These are phyloP conservation scores for Otatea glauca DNA, from an alignment of 176 grass and related monocot species.

Conservation along the genomic window DNA sequence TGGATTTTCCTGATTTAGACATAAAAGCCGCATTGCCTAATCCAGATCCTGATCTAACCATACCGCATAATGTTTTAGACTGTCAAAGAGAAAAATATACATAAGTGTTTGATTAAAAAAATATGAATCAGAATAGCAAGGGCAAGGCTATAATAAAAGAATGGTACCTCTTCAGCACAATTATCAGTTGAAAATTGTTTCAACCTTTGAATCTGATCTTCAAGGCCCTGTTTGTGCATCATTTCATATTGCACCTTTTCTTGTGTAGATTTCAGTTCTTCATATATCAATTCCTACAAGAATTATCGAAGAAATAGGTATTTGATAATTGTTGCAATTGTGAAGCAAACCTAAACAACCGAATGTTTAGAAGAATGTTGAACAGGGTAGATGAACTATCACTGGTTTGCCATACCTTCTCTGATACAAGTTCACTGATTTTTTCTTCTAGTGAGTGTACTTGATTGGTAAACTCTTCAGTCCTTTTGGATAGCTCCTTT, in stretches of 20 bases:
- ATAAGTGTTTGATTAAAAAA: constrained; percentile 36
- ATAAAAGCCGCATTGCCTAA: constrained; percentile 45
- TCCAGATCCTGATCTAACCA: constrained; percentile 66
- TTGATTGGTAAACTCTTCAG: constrained; percentile 59
- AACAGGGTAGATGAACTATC: constrained; percentile 11
- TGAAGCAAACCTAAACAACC: constrained; percentile 18
- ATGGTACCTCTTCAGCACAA: constrained; percentile 64
- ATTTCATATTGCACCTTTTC: constrained; percentile 67
- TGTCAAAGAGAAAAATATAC: constrained; percentile 46
- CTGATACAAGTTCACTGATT: constrained; percentile 58
- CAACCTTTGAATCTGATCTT: constrained; percentile 74
- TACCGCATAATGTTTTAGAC: constrained; percentile 53
- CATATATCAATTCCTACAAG: constrained; percentile 59
- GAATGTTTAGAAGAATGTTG: constrained; percentile 35
- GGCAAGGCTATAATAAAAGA: constrained; percentile 24
- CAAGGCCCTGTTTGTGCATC: constrained; percentile 61
- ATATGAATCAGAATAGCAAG: constrained; percentile 24
- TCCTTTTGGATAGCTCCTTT: constrained; percentile 56
- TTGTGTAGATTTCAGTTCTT: constrained; percentile 72
- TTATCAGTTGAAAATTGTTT: constrained; percentile 59
- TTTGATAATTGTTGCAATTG: constrained; percentile 11
- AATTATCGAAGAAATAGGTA: constrained; percentile 42
- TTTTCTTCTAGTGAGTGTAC: constrained; percentile 61
- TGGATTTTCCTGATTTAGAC: constrained; percentile 65
- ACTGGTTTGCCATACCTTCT: constrained; percentile 64